Evolutionary conservation across 192 early-diverging fungal genomes (phyloP), one percentile per base, ranked within the genome.

Genomic region (Coemansia brasiliensis): DNA sequence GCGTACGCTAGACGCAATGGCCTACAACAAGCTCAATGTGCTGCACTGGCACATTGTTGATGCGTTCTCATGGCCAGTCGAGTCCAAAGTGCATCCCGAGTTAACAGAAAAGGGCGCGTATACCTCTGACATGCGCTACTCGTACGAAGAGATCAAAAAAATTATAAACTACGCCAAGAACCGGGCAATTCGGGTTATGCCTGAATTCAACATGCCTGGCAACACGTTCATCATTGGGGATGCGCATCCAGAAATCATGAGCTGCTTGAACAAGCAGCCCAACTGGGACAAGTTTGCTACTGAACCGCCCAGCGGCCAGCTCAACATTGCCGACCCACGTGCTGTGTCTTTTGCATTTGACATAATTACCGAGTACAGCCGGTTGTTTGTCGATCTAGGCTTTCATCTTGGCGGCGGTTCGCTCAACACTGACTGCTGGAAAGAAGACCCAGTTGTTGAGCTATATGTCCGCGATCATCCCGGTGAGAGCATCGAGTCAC

Each of bases 121-220:
- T 73, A 83, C 85, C 15, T 48, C 69, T 15, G 68, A 71, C 29
- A 82, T 90, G 72, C 75, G 84, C 39, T 92, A 95, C 72, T 73
- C 83, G 22, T 86, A 90, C 57, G 63, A 77, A 4, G 91, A 95
- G 26, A 82, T 94, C 15, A 42, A 81, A 49, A 68, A 70, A 5
- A 80, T 96, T 21, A 82, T 95, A 43, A 65, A 83, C 27, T 93
- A 92, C 65, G 92, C 84, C 41, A 77, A 83, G 16, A 83, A 83
- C 56, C 83, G 87, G 13, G 90, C 89, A 43, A 86, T 95, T 51
- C 86, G 94, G 20, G 69, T 96, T 13, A 89, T 95, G 61, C 92
- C 92, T 4, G 93, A 96, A 72, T 83, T 94, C 51, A 92, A 96
- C 63, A 89, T 90, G 83, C 90, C 91, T 17, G 88, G 86, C 3